Conservation (phyloP, 2,329 filamentous ascomycete species). For the Aspergillus versicolor region DNA sequence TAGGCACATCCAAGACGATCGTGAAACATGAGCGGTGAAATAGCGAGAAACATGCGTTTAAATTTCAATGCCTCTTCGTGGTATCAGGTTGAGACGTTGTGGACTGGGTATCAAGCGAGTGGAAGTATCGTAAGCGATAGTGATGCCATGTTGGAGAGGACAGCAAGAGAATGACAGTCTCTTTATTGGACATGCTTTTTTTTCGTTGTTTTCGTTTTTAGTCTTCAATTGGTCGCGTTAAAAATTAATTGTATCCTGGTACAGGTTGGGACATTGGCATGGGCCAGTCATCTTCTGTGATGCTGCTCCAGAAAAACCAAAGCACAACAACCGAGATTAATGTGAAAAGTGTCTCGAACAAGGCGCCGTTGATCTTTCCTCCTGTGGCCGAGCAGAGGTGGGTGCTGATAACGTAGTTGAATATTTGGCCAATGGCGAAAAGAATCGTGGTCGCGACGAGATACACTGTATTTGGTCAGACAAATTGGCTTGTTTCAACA, state of each 20-base stretch:
- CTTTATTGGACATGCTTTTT: background rate
- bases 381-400: slow-evolving; percentile 82
- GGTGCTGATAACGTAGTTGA: slow-evolving; percentile 90
- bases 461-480: slow-evolving; percentile 59
- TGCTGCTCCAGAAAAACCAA: slow-evolving; percentile 98
- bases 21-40: slow-evolving; percentile 1
- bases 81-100: background rate
- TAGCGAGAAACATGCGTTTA: background rate
- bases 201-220: background rate
- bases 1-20: slow-evolving; percentile 12
- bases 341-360: slow-evolving; percentile 94
- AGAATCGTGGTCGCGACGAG: slow-evolving; percentile 70
- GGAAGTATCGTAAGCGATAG: slow-evolving; percentile 5
- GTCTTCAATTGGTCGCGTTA: background rate
- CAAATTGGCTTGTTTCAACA: background rate
- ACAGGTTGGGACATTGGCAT: slow-evolving; percentile 40
- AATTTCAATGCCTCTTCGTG: background rate
- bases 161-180: background rate
- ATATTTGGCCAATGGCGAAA: slow-evolving; percentile 90
- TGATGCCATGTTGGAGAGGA: background rate
- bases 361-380: slow-evolving; percentile 85
- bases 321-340: slow-evolving; percentile 76
- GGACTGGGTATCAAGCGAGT: slow-evolving; percentile 7
- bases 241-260: slow-evolving; percentile 30
- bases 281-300: slow-evolving; percentile 98